These are phyloP conservation scores for Silybum marianum DNA, from an alignment of 129 eudicot species.

Conservation along the genomic window DNA sequence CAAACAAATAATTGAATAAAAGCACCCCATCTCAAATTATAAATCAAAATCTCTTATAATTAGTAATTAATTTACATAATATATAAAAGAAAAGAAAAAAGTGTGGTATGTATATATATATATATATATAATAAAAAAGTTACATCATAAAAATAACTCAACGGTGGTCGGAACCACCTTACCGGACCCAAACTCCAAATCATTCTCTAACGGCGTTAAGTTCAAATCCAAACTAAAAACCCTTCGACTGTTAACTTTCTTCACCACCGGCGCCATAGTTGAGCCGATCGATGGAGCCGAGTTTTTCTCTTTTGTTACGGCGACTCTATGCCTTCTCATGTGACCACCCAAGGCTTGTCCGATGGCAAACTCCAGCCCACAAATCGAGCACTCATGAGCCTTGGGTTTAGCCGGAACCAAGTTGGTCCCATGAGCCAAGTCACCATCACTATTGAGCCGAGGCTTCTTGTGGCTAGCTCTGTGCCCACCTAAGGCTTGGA, in stretches of 20 bases:
- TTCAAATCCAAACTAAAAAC: constrained; percentile 70
- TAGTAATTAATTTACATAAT: constrained; percentile 12
- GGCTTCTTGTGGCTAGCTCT: constrained; percentile 97
- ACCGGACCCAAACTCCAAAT: constrained; percentile 44
- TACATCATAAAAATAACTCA: constrained; percentile 35
- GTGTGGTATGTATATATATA: neutral
- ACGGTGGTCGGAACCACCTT: constrained; percentile 39
- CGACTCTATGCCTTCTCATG: constrained; percentile 77
- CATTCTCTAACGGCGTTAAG: constrained; percentile 78
- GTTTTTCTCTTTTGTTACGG: constrained; percentile 22
- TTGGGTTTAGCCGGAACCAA: constrained; percentile 56
- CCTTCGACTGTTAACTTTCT: constrained; percentile 48
- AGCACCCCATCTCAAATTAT: neutral
- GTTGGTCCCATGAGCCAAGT: constrained; percentile 5
- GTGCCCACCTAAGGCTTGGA: constrained; percentile 94
- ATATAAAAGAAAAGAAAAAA: neutral
- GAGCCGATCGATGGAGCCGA: constrained; percentile 9
- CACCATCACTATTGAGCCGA: constrained; percentile 32
- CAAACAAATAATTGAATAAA: neutral
- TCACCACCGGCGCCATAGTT: constrained; percentile 28
- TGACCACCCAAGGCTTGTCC: constrained; percentile 97
- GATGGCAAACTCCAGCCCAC: constrained; percentile 73
- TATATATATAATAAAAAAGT: neutral
- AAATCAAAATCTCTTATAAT: neutral
- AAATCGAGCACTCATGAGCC: constrained; percentile 82